phyloP scores from a whole-genome alignment of 208 protist genomes.

The Phytomonas francai region DNA sequence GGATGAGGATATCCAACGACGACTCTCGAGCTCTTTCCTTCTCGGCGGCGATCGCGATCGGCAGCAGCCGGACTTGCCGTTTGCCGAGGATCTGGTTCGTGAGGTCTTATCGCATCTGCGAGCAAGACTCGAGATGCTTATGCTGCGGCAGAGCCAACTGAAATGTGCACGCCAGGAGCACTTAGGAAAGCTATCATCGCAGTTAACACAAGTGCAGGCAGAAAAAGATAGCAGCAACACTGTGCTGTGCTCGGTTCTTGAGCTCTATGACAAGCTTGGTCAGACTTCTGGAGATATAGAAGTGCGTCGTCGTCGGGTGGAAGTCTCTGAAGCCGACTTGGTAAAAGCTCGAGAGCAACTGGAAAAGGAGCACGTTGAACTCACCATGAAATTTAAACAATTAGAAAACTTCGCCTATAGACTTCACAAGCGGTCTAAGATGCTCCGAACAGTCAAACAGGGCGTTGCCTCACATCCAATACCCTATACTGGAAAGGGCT shows the following conservation, averaged over 20 bases:
- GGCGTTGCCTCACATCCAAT: not conserved
- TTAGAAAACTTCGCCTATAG: not conserved
- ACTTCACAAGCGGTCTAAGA: slow-evolving; percentile 6
- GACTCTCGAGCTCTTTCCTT: not conserved
- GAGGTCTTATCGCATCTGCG: not conserved
- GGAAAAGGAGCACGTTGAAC: not conserved
- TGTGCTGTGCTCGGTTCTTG: not conserved
- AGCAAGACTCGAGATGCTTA: not conserved
- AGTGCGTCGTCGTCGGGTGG: slow-evolving; percentile 1
- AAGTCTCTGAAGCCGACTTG: slow-evolving; percentile 3
- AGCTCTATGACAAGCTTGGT: slow-evolving; percentile 4
- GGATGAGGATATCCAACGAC: not conserved
- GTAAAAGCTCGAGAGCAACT: not conserved
- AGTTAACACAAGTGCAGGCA: not conserved
- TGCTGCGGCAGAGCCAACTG: not conserved
- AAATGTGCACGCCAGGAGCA: not conserved
- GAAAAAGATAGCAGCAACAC: not conserved
- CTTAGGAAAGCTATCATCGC: not conserved
- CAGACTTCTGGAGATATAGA: not conserved
- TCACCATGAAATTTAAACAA: not conserved
- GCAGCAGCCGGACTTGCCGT: not conserved
- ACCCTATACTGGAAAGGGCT: not conserved
- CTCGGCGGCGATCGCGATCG: not conserved
- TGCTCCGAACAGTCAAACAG: not conserved
- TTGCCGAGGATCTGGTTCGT: not conserved